Evolutionary conservation across 2,329 filamentous ascomycete species (phyloP).

Genomic region (Aspergillus japonicus): DNA sequence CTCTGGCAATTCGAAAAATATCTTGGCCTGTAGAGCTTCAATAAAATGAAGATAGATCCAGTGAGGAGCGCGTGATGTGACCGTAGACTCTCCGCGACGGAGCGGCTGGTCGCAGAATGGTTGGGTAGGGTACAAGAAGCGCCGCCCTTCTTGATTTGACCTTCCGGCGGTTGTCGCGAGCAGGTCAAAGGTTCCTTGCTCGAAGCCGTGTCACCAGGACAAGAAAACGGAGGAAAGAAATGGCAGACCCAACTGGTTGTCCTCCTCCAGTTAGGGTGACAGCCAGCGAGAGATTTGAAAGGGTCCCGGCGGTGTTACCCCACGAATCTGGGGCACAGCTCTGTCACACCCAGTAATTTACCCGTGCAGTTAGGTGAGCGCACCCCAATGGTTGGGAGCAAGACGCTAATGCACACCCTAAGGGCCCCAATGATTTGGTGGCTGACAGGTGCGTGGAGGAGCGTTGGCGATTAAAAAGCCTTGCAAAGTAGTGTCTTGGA

Average conservation of each 20-base stretch:
- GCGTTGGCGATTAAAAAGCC: neutral
- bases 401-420: conserved; percentile 1
- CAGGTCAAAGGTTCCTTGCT: neutral
- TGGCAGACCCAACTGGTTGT: neutral
- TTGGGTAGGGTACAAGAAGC: neutral
- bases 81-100: neutral
- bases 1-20: neutral
- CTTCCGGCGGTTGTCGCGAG: neutral
- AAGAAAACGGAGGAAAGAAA: neutral
- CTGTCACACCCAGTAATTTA: neutral
- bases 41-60: neutral
- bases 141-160: neutral
- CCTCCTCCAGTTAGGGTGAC: neutral
- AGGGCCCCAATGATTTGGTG: conserved; percentile 1
- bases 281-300: neutral
- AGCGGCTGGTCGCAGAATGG: neutral
- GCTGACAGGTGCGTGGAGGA: neutral
- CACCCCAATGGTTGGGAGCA: neutral
- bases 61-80: neutral
- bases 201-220: neutral
- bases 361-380: neutral
- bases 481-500: neutral
- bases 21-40: neutral
- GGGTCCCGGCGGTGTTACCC: neutral
- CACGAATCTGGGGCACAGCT: conserved; percentile 2